phyloP scores from a whole-genome alignment of 768 basidiomycete species.

The Tricholoma sp. region DNA sequence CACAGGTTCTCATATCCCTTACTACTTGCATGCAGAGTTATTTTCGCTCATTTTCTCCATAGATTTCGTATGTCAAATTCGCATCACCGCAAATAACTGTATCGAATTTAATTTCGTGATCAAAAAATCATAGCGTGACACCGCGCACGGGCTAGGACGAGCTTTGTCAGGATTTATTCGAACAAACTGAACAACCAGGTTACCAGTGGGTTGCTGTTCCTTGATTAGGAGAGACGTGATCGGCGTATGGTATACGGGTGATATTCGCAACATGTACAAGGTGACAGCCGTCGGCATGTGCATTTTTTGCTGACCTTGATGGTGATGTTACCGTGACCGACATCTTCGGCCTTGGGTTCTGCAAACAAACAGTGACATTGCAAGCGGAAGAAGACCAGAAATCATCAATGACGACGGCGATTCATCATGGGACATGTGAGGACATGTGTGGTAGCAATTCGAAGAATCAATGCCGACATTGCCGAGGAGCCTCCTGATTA shows the following conservation, averaged over 20 bases:
- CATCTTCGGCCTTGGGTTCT: constrained; percentile 7
- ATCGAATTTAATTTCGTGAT: background rate
- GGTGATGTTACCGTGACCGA: constrained; percentile 4
- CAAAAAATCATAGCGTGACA: background rate
- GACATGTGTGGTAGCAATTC: too few species aligned
- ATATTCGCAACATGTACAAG: too few species aligned
- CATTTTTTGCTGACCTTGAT: background rate
- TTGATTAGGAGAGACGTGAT: constrained; percentile 2
- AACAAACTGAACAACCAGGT: too few species aligned
- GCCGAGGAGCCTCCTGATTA: background rate
- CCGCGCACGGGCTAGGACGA: background rate
- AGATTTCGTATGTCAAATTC: background rate
- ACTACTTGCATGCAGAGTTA: background rate
- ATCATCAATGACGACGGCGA: too few species aligned
- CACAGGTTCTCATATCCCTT: background rate
- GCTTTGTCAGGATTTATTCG: too few species aligned
- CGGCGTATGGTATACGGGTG: background rate
- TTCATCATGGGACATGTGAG: too few species aligned
- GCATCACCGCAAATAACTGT: background rate
- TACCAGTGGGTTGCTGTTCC: constrained; percentile 7
- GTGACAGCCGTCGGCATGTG: constrained; percentile 8
- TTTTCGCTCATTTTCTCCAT: background rate
- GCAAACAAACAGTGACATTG: background rate
- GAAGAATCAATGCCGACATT: background rate
- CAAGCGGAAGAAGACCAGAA: too few species aligned